These are phyloP conservation scores for Kluyveromyces dobzhanskii DNA, from an alignment of 805 yeast species.

Conservation along the genomic window DNA sequence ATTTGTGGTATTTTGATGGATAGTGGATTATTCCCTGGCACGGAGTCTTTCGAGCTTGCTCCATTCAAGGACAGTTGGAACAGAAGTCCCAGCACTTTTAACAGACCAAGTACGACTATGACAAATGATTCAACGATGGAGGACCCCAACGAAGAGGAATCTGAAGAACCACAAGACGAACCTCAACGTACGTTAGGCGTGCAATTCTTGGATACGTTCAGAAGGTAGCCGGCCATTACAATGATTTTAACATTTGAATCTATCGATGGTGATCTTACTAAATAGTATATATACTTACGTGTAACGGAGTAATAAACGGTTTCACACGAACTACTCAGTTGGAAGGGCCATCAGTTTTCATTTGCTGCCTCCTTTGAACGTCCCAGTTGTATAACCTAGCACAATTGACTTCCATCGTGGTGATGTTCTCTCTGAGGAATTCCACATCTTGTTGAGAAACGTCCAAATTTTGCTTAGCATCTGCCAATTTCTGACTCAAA, in stretches of 20 bases:
- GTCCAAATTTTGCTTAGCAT: constrained; percentile 50
- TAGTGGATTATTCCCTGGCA: constrained; percentile 37
- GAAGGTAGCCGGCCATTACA: constrained; percentile 27
- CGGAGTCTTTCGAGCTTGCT: constrained; percentile 14
- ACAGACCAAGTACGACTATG: neutral
- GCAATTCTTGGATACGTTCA: constrained; percentile 53
- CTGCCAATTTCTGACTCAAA: constrained; percentile 49
- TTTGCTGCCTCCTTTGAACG: constrained; percentile 56
- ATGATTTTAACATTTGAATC: neutral
- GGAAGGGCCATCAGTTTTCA: constrained; percentile 37
- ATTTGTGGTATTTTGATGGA: constrained; percentile 37
- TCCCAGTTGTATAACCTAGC: constrained; percentile 90
- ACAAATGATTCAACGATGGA: constrained; percentile 7
- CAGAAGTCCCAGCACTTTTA: constrained; percentile 3
- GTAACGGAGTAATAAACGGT: neutral
- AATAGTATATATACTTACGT: constrained; percentile 4
- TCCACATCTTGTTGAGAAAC: constrained; percentile 81
- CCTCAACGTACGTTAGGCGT: constrained; percentile 55
- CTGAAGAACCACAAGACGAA: constrained; percentile 42
- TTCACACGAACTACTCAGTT: constrained; percentile 18
- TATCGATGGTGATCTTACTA: neutral
- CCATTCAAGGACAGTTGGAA: constrained; percentile 6
- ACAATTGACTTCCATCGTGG: constrained; percentile 96
- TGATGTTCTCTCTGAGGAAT: constrained; percentile 82
- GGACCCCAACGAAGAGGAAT: constrained; percentile 19